phyloP scores from a whole-genome alignment of 2,329 filamentous ascomycete genomes.

The Diaporthe citrichinensis region DNA sequence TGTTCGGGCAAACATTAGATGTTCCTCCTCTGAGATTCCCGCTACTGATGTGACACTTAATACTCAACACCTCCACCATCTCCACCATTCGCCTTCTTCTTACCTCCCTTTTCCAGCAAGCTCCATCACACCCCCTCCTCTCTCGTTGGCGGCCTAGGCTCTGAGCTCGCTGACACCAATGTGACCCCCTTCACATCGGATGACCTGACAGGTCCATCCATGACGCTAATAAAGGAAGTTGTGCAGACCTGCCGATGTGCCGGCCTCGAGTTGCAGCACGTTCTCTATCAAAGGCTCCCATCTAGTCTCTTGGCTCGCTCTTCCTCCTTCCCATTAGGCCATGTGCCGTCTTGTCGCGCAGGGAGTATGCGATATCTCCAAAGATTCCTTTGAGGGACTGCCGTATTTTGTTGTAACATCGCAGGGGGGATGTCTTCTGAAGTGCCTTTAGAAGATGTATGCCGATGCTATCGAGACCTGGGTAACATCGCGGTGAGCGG shows the following conservation, averaged over 20 bases:
- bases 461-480: conserved; percentile 2
- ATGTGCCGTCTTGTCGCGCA: background rate
- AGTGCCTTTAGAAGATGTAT: background rate
- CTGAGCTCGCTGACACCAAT: background rate
- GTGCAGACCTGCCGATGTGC: background rate
- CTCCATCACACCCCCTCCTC: background rate
- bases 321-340: conserved; percentile 18
- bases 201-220: background rate
- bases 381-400: background rate
- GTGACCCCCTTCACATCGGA: background rate
- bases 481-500: conserved; percentile 19
- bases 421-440: background rate
- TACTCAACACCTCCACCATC: background rate
- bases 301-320: conserved; percentile 8
- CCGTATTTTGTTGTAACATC: background rate
- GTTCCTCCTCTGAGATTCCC: background rate
- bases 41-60: background rate
- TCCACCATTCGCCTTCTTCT: background rate
- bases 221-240: conserved; percentile 17
- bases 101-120: conserved; percentile 17
- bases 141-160: background rate
- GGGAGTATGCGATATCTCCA: background rate
- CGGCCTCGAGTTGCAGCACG: background rate
- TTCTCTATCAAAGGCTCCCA: conserved; percentile 13
- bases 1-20: background rate